Conservation (phyloP, 2,329 filamentous ascomycete genomes). For the Blastomyces gilchristii region DNA sequence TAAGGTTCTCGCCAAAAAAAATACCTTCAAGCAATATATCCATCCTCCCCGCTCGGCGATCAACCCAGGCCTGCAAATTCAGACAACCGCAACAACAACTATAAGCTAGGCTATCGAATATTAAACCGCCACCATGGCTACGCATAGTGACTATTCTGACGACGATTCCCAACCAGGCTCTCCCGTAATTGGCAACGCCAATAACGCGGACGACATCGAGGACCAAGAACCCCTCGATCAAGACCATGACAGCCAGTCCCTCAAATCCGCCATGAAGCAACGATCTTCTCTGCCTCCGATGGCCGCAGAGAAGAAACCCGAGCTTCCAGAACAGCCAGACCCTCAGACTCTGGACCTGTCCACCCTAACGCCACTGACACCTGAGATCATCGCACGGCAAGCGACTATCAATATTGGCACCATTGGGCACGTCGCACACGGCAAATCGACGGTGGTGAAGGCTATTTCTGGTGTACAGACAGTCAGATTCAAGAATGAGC, state of each 20-base stretch:
- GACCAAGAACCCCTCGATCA: constrained; percentile 59
- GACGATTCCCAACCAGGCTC: constrained; percentile 47
- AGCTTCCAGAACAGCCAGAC: constrained; percentile 82
- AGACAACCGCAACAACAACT: background rate
- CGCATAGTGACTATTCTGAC: constrained; percentile 47
- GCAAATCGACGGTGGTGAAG: constrained; percentile 97
- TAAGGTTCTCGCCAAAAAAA: background rate
- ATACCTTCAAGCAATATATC: background rate
- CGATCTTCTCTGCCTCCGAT: constrained; percentile 39
- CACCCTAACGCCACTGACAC: constrained; percentile 71
- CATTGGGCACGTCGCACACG: constrained; percentile 97
- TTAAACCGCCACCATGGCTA: constrained; percentile 38
- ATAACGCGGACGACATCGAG: constrained; percentile 53
- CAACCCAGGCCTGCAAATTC: background rate
- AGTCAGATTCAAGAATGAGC: constrained; percentile 98
- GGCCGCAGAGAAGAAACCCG: constrained; percentile 51
- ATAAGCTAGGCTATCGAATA: background rate
- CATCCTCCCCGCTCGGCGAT: background rate
- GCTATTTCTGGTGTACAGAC: constrained; percentile 98
- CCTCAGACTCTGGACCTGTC: constrained; percentile 78
- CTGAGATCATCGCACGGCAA: constrained; percentile 94
- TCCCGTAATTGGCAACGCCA: constrained; percentile 38
- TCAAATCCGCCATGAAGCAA: constrained; percentile 85
- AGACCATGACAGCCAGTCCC: constrained; percentile 51
- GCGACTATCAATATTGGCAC: constrained; percentile 99